Percentiles rank a stretch among this genome's conserved stretches.
Evolutionary conservation across 2,329 filamentous ascomycete genomes (phyloP).

Genomic region (Fusarium chlamydosporum): DNA sequence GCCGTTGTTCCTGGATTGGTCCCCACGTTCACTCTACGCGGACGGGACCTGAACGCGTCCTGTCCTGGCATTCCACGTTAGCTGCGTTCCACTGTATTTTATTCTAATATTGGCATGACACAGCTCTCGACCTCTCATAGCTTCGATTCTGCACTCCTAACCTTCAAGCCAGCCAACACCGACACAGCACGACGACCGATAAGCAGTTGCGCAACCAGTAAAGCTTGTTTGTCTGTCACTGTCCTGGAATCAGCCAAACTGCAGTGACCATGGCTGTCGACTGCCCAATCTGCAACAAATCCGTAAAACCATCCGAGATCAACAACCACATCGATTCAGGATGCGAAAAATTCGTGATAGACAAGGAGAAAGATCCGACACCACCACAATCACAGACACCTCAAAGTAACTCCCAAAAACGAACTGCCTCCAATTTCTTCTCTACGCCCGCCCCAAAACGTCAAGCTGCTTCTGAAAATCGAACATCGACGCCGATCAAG

Average conservation of each 20-base stretch:
- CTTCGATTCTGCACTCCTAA: conserved; percentile 8
- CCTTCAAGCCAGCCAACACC: background rate
- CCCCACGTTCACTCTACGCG: conserved; percentile 34
- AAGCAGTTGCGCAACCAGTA: background rate
- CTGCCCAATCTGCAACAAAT: conserved; percentile 85
- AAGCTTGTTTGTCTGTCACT: conserved; percentile 3
- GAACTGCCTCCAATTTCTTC: conserved; percentile 71
- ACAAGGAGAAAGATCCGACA: conserved; percentile 57
- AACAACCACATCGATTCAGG: conserved; percentile 92
- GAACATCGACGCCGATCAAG: conserved; percentile 55
- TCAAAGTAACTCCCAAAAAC: conserved; percentile 63
- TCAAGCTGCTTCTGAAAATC: conserved; percentile 56
- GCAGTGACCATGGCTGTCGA: conserved; percentile 66
- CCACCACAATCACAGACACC: conserved; percentile 53
- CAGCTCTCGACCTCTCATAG: conserved; percentile 20
- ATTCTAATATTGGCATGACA: conserved; percentile 2
- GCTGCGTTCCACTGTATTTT: conserved; percentile 29
- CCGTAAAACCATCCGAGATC: conserved; percentile 80
- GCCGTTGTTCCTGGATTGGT: conserved; percentile 37
- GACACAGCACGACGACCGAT: conserved; percentile 3
- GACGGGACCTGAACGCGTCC: conserved; percentile 17
- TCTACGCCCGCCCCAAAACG: conserved; percentile 72
- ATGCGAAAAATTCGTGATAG: conserved; percentile 77
- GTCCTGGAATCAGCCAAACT: conserved; percentile 13
- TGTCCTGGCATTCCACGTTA: background rate